Evolutionary conservation across 306 rosid species (phyloP).

Genomic region (Canavalia ensiformis): DNA sequence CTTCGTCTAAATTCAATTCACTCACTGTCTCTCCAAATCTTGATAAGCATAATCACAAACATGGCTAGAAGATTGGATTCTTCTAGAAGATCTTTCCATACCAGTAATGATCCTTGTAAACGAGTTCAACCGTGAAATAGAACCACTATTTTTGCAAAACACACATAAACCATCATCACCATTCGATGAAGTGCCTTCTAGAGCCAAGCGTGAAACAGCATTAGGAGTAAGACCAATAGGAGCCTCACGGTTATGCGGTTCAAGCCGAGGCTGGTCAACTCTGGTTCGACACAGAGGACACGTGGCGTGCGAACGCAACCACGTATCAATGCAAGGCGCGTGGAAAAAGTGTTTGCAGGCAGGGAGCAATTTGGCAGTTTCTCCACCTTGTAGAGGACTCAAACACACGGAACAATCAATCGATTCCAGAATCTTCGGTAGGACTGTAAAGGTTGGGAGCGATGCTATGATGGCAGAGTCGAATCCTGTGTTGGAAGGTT

Average conservation of each 20-base stretch:
- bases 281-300: slow-evolving; percentile 65
- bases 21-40: slow-evolving; percentile 61
- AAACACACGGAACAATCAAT: slow-evolving; percentile 62
- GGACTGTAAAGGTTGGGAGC: slow-evolving; percentile 49
- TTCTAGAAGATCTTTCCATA: slow-evolving; percentile 52
- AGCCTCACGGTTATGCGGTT: slow-evolving; percentile 51
- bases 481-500: slow-evolving; percentile 56
- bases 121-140: slow-evolving; percentile 48
- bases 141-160: slow-evolving; percentile 19
- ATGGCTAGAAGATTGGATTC: slow-evolving; percentile 36
- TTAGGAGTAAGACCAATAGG: not conserved
- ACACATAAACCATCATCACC: not conserved
- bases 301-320: slow-evolving; percentile 53
- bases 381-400: slow-evolving; percentile 48
- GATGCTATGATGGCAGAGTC: slow-evolving; percentile 52
- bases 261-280: slow-evolving; percentile 35
- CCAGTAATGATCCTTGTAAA: slow-evolving; percentile 56
- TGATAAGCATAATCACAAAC: slow-evolving; percentile 3
- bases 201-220: not conserved
- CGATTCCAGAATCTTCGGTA: not conserved
- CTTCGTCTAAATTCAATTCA: too few relatives aligned
- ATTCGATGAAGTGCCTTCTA: too few relatives aligned
- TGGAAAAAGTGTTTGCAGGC: slow-evolving; percentile 64
- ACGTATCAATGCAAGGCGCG: slow-evolving; percentile 58
- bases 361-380: slow-evolving; percentile 57